phyloP scores from a whole-genome alignment of 2,329 filamentous ascomycete genomes.

The Claviceps lovelessii region DNA sequence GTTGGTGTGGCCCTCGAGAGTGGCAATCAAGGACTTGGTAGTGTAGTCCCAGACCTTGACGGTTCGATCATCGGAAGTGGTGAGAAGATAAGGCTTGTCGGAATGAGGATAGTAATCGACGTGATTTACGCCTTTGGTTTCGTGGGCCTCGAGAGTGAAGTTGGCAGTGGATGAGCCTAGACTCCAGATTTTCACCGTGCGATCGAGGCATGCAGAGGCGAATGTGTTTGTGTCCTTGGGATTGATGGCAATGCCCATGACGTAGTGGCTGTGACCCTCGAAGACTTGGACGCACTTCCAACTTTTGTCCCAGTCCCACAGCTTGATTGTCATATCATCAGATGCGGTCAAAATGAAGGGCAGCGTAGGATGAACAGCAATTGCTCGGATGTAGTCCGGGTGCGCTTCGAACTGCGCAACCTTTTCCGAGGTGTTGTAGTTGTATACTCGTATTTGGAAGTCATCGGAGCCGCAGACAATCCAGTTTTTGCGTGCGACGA shows the following conservation, averaged over 20 bases:
- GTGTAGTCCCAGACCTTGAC: slow-evolving; percentile 99
- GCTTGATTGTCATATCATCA: slow-evolving; percentile 96
- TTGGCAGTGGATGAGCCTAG: slow-evolving; percentile 87
- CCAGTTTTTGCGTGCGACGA: slow-evolving; percentile 98
- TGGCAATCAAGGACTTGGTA: slow-evolving; percentile 92
- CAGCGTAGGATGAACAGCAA: slow-evolving; percentile 87
- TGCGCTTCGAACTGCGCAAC: slow-evolving; percentile 95
- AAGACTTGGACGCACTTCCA: slow-evolving; percentile 98
- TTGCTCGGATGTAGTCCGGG: slow-evolving; percentile 95
- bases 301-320: slow-evolving; percentile 97
- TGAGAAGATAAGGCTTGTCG: slow-evolving; percentile 77
- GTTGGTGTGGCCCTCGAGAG: slow-evolving; percentile 89
- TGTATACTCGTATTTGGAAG: slow-evolving; percentile 79
- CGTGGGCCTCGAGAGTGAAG: slow-evolving; percentile 92
- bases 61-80: slow-evolving; percentile 89
- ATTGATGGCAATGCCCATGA: slow-evolving; percentile 94
- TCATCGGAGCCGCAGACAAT: slow-evolving; percentile 93
- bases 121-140: slow-evolving; percentile 94
- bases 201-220: slow-evolving; percentile 85
- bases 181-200: slow-evolving; percentile 97
- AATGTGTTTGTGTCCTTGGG: slow-evolving; percentile 91
- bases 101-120: slow-evolving; percentile 76
- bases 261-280: slow-evolving; percentile 90
- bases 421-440: slow-evolving; percentile 99
- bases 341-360: slow-evolving; percentile 92